Evolutionary conservation across 202 grass and related monocot genomes (phyloP).

Genomic region (Elaeis oleifera): DNA sequence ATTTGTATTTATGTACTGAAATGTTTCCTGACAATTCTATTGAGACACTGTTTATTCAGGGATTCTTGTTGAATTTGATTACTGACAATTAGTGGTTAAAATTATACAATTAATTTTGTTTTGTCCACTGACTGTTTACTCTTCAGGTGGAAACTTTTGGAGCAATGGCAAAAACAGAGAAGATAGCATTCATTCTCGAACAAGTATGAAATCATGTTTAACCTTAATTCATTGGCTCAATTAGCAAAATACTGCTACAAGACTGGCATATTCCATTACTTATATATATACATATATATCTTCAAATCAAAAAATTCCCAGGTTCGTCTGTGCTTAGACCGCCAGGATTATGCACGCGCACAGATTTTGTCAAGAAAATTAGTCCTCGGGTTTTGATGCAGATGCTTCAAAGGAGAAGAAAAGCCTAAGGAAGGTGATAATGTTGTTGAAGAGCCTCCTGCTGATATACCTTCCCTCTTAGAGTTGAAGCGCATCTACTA

Average conservation of each 20-base stretch:
- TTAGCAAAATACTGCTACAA: too few relatives aligned
- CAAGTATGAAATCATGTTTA: constrained; percentile 42
- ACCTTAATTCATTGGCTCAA: too few relatives aligned
- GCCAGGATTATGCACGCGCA: constrained; percentile 73
- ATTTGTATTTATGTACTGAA: too few relatives aligned
- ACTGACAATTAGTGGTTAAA: too few relatives aligned
- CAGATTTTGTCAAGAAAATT: constrained; percentile 94
- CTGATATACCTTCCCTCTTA: constrained; percentile 64
- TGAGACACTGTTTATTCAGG: too few relatives aligned
- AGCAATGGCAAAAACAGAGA: constrained; percentile 94
- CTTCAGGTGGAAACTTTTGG: constrained; percentile 96
- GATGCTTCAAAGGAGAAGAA: constrained; percentile 82
- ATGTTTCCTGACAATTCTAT: too few relatives aligned
- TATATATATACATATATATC: too few relatives aligned
- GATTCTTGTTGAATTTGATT: too few relatives aligned
- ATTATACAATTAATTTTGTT: too few relatives aligned
- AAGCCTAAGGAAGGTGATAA: constrained; percentile 87
- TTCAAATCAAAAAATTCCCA: constrained; percentile 15
- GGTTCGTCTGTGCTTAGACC: constrained; percentile 88
- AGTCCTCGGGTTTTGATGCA: constrained; percentile 70
- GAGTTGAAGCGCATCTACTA: constrained; percentile 93
- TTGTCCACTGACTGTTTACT: constrained; percentile 6
- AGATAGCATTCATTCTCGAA: constrained; percentile 90
- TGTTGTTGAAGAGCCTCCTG: constrained; percentile 82
- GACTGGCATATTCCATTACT: too few relatives aligned